Evolutionary conservation across 495 filamentous ascomycete genomes (phyloP).

Genomic region (Aspergillus nidulans): DNA sequence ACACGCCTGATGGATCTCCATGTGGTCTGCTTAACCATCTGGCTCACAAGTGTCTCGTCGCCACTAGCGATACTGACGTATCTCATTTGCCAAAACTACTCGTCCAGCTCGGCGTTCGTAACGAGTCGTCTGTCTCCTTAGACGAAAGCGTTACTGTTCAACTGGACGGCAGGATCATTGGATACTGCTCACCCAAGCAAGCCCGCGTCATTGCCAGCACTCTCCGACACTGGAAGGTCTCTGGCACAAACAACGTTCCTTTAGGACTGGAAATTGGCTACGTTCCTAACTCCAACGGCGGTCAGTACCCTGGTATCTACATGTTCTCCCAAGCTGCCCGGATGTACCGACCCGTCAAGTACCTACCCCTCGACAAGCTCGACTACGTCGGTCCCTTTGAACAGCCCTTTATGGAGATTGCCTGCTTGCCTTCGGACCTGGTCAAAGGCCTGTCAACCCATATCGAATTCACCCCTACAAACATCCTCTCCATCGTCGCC

Average conservation of each 20-base stretch:
- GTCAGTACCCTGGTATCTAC: conserved; percentile 93
- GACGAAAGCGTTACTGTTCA: conserved; percentile 82
- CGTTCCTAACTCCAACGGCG: conserved; percentile 77
- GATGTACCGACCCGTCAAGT: conserved; percentile 89
- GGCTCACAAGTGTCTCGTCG: conserved; percentile 89
- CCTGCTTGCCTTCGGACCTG: conserved; percentile 77
- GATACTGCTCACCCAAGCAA: conserved; percentile 82
- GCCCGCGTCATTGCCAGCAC: conserved; percentile 75
- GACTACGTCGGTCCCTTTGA: conserved; percentile 91
- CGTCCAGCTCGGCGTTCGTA: conserved; percentile 70
- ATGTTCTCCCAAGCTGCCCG: conserved; percentile 80
- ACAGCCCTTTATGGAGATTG: conserved; percentile 98
- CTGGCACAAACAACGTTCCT: conserved; percentile 80
- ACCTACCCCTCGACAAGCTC: conserved; percentile 74
- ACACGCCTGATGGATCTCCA: conserved; percentile 92
- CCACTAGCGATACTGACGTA: conserved; percentile 64
- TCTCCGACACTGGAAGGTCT: conserved; percentile 91
- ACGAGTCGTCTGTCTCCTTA: conserved; percentile 66
- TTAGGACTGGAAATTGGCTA: conserved; percentile 85
- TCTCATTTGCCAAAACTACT: conserved; percentile 68
- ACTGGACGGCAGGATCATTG: conserved; percentile 83
- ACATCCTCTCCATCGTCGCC: conserved; percentile 94
- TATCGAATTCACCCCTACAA: conserved; percentile 91
- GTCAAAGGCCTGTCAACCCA: conserved; percentile 84
- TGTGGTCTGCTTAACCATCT: conserved; percentile 95